Conservation (phyloP, 306 rosid genomes). For the Cucurbita pepo region DNA sequence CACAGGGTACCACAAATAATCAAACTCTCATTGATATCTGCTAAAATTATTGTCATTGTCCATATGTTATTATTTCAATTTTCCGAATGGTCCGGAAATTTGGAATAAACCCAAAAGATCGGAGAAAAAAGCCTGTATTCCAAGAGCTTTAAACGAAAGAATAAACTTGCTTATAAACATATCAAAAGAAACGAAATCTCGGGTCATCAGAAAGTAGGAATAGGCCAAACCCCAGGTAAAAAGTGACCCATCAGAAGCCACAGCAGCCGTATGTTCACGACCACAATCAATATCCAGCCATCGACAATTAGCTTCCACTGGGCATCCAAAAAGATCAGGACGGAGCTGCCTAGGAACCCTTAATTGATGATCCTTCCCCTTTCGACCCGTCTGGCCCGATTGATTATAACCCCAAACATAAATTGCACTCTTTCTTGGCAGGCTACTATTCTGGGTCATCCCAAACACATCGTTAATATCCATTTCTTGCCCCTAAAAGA, state of each 20-base stretch:
- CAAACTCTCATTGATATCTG: not conserved
- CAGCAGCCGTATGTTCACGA: conserved; percentile 89
- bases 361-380: conserved; percentile 46
- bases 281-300: conserved; percentile 93
- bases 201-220: not conserved
- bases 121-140: not conserved
- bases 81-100: not conserved
- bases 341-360: conserved; percentile 76
- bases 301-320: conserved; percentile 47
- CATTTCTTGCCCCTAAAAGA: conserved; percentile 21
- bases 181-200: not conserved
- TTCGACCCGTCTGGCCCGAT: conserved; percentile 85
- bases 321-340: conserved; percentile 68
- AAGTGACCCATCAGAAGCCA: conserved; percentile 74
- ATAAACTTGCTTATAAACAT: not conserved
- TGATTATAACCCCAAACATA: conserved; percentile 95
- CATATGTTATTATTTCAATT: not conserved
- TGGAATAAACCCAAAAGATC: not conserved
- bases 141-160: not conserved
- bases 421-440: conserved; percentile 69
- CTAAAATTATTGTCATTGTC: not conserved
- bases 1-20: not conserved
- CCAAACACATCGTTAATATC: conserved; percentile 49
- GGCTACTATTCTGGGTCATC: conserved; percentile 15
- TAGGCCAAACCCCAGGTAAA: conserved; percentile 65